Evolutionary conservation across 2,329 filamentous ascomycete species (phyloP).

Genomic region (Paecilomyces formosus): DNA sequence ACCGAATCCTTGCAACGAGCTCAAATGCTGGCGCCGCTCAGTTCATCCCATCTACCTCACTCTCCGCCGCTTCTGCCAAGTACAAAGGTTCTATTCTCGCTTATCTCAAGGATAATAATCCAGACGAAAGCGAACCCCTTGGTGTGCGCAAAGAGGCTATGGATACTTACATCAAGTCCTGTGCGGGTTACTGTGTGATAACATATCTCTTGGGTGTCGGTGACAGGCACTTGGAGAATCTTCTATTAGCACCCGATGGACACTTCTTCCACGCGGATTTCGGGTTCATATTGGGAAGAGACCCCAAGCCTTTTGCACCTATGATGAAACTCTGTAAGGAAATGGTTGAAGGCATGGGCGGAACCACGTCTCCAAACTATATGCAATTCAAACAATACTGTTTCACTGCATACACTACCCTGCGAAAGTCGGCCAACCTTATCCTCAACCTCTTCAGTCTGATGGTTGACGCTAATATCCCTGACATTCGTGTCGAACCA

Average conservation of each 20-base stretch:
- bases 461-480: conserved; percentile 97
- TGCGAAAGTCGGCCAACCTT: conserved; percentile 82
- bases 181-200: conserved; percentile 96
- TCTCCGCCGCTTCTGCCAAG: conserved; percentile 76
- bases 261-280: conserved; percentile 99
- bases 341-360: conserved; percentile 99
- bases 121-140: conserved; percentile 70
- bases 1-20: conserved; percentile 91
- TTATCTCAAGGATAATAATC: conserved; percentile 84
- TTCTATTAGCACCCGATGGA: conserved; percentile 79
- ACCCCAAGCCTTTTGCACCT: conserved; percentile 94
- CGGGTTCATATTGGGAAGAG: conserved; percentile 92
- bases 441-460: conserved; percentile 93
- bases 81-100: conserved; percentile 71
- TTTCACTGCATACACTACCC: conserved; percentile 85
- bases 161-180: conserved; percentile 92
- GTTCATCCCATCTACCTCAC: conserved; percentile 78
- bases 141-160: conserved; percentile 87
- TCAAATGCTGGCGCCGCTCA: conserved; percentile 85
- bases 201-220: conserved; percentile 96
- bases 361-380: conserved; percentile 71
- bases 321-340: conserved; percentile 96
- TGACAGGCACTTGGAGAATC: conserved; percentile 90
- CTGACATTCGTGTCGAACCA: conserved; percentile 84
- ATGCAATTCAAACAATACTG: conserved; percentile 89